A percentile compares a stretch with the other conserved stretches of the same genome.
Evolutionary conservation across 2,329 filamentous ascomycete genomes (phyloP).

Genomic region (Fusarium mundagurra): DNA sequence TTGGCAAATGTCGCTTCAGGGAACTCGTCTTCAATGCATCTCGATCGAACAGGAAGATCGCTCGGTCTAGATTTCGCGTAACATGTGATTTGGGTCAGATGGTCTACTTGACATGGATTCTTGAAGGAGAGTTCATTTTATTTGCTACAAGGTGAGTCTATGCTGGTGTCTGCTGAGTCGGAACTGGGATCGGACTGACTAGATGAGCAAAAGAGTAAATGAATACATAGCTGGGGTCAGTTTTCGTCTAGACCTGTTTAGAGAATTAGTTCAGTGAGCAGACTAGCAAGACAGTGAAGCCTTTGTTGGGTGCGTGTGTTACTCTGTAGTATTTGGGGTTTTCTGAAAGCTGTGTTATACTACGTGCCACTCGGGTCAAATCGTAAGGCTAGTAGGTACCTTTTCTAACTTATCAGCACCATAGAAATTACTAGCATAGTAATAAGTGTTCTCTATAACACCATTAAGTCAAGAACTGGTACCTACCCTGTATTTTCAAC

Average conservation of each 20-base stretch:
- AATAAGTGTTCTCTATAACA: background rate
- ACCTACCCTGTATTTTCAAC: background rate
- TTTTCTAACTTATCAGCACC: background rate
- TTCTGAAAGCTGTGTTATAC: background rate
- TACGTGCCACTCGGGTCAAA: background rate
- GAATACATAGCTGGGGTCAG: too few relatives aligned
- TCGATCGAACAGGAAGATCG: background rate
- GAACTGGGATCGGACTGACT: background rate
- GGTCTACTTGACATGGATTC: background rate
- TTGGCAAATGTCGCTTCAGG: conserved; percentile 20
- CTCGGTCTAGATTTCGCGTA: background rate
- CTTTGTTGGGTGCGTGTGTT: background rate
- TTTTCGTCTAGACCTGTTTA: too few relatives aligned
- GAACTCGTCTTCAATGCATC: background rate
- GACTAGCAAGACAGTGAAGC: background rate
- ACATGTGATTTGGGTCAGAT: conserved; percentile 1
- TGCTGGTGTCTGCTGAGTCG: background rate
- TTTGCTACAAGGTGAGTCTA: background rate
- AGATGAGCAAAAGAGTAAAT: background rate
- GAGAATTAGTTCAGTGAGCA: too few relatives aligned
- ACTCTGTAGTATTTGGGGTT: background rate
- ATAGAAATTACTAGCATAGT: background rate
- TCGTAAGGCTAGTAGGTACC: background rate
- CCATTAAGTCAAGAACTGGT: background rate
- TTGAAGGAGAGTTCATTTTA: background rate